Percentiles rank a stretch among this genome's conserved stretches.
Conservation (phyloP, 768 basidiomycete genomes). For the Lyophyllum shimeji region DNA sequence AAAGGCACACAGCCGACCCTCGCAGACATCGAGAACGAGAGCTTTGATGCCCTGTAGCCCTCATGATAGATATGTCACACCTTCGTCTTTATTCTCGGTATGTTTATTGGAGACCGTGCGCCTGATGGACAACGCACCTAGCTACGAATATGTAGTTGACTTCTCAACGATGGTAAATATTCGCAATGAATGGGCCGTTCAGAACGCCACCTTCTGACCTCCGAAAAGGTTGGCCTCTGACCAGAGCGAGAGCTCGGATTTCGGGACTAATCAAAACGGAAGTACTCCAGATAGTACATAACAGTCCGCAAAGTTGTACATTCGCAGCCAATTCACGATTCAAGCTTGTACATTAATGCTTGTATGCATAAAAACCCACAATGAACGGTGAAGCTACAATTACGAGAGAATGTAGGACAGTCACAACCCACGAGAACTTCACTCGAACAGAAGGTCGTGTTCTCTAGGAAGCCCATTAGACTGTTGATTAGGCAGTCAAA, state of each 20-base stretch:
- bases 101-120: not conserved
- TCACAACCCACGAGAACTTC: slow-evolving; percentile 30
- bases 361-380: no score
- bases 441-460: slow-evolving; percentile 31
- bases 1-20: not conserved
- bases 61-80: not conserved
- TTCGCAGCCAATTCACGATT: no score
- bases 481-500: slow-evolving; percentile 55
- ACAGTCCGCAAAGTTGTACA: no score
- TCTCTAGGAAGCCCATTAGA: slow-evolving; percentile 46
- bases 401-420: slow-evolving; percentile 29
- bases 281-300: no score
- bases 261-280: no score
- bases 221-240: no score
- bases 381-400: no score
- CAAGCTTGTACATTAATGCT: no score
- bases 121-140: not conserved
- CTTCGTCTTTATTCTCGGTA: not conserved
- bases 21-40: not conserved
- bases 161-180: no score
- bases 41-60: not conserved
- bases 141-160: not conserved
- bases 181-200: not conserved
- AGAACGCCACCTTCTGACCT: not conserved
- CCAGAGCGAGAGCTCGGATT: no score